Percentiles rank a stretch among this genome's conserved stretches.
Evolutionary conservation across 2,329 filamentous ascomycete genomes (phyloP).

Genomic region (Endoconidiophora polonica): DNA sequence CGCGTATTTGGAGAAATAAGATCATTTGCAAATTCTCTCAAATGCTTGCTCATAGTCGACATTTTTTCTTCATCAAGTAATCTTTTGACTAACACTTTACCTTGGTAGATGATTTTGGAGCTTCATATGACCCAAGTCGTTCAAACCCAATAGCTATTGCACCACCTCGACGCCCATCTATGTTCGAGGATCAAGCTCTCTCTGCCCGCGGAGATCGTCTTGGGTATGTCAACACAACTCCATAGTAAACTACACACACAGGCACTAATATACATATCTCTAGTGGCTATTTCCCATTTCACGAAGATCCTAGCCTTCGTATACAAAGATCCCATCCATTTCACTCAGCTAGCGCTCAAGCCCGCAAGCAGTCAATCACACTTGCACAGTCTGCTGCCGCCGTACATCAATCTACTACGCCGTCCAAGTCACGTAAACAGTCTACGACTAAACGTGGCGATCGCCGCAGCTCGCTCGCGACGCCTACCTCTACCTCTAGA

Average conservation of each 20-base stretch:
- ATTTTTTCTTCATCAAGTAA: no score
- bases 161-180: conserved; percentile 4
- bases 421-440: neutral
- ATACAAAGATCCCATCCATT: conserved; percentile 37
- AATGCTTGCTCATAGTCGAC: no score
- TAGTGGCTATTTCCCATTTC: conserved; percentile 44
- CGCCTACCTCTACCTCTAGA: conserved; percentile 1
- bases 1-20: no score
- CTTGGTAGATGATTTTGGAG: no score
- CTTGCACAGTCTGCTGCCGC: conserved; percentile 9
- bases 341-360: conserved; percentile 16
- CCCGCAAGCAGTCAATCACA: conserved; percentile 10
- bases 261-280: conserved; percentile 4
- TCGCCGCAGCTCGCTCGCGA: neutral
- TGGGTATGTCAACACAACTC: conserved; percentile 29
- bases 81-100: no score
- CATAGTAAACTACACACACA: neutral
- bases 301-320: conserved; percentile 35
- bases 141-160: conserved; percentile 34
- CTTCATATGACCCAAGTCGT: neutral
- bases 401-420: neutral
- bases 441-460: neutral
- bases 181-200: conserved; percentile 24
- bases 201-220: conserved; percentile 41
- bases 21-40: no score